Evolutionary conservation across 495 filamentous ascomycete species (phyloP), one percentile per base, ranked within the genome.

Genomic region (Aspergillus wentii): DNA sequence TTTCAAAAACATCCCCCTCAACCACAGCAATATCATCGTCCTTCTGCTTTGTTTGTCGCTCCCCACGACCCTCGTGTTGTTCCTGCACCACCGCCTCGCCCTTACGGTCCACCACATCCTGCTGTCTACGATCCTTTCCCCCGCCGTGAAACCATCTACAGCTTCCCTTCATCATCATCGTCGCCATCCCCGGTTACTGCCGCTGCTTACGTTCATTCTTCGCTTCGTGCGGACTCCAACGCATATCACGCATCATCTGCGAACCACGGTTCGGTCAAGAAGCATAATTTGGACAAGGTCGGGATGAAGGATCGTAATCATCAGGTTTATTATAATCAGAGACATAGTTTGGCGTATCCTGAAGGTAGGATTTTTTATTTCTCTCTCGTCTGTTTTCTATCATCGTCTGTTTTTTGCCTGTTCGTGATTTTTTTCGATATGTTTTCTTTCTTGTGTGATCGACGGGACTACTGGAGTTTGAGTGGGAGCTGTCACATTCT

Each of bases 311-410:
- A 57, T 13, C 30, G 34, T 30, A 44, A 62, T 39, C 46, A 52
- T 22, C 41, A 49, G 33, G 48, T 52, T 36, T 40, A 52, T 21
- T 52, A 33, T n/a, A 43, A 28, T 14, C 59, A 43, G 10, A 36
- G 46, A 25, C 40, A 42, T 26, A 46, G 37, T 31, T 31, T 38
- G 28, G 30, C 43, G n/a, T 47, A 51, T 44, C 53, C 45, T 23
- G 57, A 62, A 55, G 56, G 64, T 69, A 54, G 28, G 60, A 35
- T 31, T 33, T 33, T 33, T 16, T 17, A 16, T 35, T 34, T 30
- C 23, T 26, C 13, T 15, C 25, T 29, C n/a, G n/a, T n/a, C 16
- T 16, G 21, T 30, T 32, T 16, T 17, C 25, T 25, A 33, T 33
- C 13, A 43, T 27, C 15, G n/a, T n/a, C 27, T 9, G 3, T 28